Evolutionary conservation across 805 yeast species (phyloP).

Genomic region (Ogataea kodamae): DNA sequence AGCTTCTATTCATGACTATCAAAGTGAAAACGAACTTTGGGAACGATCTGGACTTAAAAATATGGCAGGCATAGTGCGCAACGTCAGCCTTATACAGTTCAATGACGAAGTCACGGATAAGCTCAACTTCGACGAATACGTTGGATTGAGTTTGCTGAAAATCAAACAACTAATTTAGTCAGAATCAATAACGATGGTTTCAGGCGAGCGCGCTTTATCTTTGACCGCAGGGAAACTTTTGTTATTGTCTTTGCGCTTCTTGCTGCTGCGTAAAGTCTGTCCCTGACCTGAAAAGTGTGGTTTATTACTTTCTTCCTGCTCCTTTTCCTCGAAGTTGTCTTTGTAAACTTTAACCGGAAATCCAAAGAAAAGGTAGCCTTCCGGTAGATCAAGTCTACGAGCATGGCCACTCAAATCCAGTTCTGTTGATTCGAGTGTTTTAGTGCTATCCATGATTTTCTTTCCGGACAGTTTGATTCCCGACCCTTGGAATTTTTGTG

Average conservation of each 20-base stretch:
- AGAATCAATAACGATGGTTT: constrained; percentile 74
- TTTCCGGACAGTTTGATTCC: constrained; percentile 76
- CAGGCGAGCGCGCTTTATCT: constrained; percentile 68
- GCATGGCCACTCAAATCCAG: constrained; percentile 60
- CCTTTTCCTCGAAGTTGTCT: constrained; percentile 35
- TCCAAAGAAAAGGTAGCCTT: constrained; percentile 89
- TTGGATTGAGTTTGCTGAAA: constrained; percentile 19
- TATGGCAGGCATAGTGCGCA: constrained; percentile 44
- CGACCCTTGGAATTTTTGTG: constrained; percentile 47
- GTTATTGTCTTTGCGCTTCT: constrained; percentile 59
- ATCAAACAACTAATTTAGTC: constrained; percentile 15
- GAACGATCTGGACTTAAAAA: constrained; percentile 42
- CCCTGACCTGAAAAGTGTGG: constrained; percentile 62
- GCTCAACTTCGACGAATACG: constrained; percentile 22
- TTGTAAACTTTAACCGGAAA: constrained; percentile 65
- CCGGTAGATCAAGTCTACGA: constrained; percentile 69
- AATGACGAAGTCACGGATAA: constrained; percentile 5
- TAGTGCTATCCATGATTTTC: constrained; percentile 22
- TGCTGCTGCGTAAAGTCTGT: constrained; percentile 54
- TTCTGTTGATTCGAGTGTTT: constrained; percentile 19
- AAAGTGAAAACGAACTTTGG: constrained; percentile 42
- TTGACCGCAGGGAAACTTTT: constrained; percentile 52
- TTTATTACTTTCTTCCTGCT: constrained; percentile 13
- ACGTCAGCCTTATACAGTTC: constrained; percentile 19
- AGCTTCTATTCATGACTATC: constrained; percentile 43